Conservation (phyloP, 352 stramenopile genomes). For the Lagenidium sp. region DNA sequence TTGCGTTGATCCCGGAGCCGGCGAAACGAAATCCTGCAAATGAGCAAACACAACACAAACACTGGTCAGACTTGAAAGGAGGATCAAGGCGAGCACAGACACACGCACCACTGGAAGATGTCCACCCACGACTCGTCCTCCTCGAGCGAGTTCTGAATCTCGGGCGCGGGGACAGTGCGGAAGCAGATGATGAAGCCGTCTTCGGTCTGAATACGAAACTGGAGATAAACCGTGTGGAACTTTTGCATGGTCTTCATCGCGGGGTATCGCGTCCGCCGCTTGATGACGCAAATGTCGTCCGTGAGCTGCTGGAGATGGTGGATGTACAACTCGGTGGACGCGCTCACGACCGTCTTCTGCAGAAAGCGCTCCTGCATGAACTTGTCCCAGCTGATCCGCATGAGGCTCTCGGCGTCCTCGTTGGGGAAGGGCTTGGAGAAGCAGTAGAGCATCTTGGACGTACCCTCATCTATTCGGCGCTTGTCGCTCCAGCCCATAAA, state of each 20-base stretch:
- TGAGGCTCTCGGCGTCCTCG: slow-evolving; percentile 1
- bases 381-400: slow-evolving; percentile 9
- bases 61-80: background rate
- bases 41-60: no score
- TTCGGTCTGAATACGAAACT: slow-evolving; percentile 57
- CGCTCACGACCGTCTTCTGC: slow-evolving; percentile 13
- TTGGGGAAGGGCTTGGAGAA: slow-evolving; percentile 6
- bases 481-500: slow-evolving; percentile 18
- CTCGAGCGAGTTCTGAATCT: slow-evolving; percentile 7
- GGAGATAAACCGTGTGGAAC: slow-evolving; percentile 59
- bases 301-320: slow-evolving; percentile 7
- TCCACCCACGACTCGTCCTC: slow-evolving; percentile 15
- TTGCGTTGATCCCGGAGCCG: background rate
- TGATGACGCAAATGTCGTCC: slow-evolving; percentile 7
- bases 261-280: slow-evolving; percentile 6
- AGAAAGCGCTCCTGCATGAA: slow-evolving; percentile 8
- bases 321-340: slow-evolving; percentile 9
- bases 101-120: slow-evolving; percentile 9
- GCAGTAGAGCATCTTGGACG: slow-evolving; percentile 11
- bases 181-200: slow-evolving; percentile 63
- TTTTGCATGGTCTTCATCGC: slow-evolving; percentile 5
- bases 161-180: slow-evolving; percentile 44
- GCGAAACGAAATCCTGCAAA: slow-evolving; percentile 6
- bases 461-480: slow-evolving; percentile 6
- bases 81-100: background rate